Evolutionary conservation across 2,329 filamentous ascomycete species (phyloP).

Genomic region (Calonectria hongkongensis): DNA sequence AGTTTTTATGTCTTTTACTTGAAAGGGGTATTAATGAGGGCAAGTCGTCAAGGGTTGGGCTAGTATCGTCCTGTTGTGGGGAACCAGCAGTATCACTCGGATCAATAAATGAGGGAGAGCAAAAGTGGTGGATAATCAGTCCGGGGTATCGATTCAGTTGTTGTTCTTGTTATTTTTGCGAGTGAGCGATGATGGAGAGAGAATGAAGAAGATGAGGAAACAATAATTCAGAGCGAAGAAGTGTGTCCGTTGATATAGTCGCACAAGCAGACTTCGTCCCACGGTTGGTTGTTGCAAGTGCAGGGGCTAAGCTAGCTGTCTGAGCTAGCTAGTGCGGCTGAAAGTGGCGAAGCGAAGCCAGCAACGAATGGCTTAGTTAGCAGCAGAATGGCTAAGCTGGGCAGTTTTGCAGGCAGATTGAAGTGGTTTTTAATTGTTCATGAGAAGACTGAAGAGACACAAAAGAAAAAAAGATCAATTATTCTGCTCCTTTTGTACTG

Average conservation of each 20-base stretch:
- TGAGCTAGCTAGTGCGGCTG: constrained; percentile 35
- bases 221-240: neutral
- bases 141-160: constrained; percentile 30
- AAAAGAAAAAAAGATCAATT: neutral
- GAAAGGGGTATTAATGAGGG: neutral
- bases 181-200: constrained; percentile 13
- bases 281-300: neutral
- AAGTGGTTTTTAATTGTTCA: neutral
- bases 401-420: constrained; percentile 25
- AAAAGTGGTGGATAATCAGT: constrained; percentile 18
- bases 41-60: neutral
- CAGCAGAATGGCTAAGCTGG: constrained; percentile 1
- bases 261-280: neutral
- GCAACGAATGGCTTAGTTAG: constrained; percentile 22
- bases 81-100: constrained; percentile 9
- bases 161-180: neutral
- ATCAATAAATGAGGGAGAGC: neutral
- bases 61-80: neutral
- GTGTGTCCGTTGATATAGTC: constrained; percentile 23
- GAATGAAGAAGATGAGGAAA: constrained; percentile 3
- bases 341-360: constrained; percentile 34
- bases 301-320: neutral
- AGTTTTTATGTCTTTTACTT: neutral
- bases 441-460: constrained; percentile 6
- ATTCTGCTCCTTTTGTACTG: constrained; percentile 20